Conservation (phyloP, 208 protist genomes). For the Lotmaria passim region DNA sequence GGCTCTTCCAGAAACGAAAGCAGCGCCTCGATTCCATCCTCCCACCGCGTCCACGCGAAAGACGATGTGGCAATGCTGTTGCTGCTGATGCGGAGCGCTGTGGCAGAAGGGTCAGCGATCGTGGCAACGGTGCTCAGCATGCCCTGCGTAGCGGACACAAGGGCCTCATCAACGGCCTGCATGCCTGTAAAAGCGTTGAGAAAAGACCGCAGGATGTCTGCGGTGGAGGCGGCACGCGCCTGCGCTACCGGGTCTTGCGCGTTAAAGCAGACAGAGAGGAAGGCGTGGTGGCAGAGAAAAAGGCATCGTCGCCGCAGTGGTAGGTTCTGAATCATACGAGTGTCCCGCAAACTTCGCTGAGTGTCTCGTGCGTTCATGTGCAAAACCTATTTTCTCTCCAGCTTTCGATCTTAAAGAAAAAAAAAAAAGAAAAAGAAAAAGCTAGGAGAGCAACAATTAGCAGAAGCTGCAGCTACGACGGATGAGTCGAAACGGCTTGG, state of each 20-base stretch:
- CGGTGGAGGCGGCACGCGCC: constrained; percentile 10
- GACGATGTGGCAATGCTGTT: not conserved
- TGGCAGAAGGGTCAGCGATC: not conserved
- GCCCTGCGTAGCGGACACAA: not conserved
- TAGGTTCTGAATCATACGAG: constrained; percentile 44
- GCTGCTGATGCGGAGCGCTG: no score
- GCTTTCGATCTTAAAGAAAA: not conserved
- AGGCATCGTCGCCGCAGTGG: constrained; percentile 70
- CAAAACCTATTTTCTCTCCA: not conserved
- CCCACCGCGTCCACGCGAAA: constrained; percentile 36
- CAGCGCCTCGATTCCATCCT: constrained; percentile 55
- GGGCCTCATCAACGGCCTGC: not conserved
- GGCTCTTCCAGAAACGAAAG: constrained; percentile 42
- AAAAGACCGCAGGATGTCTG: constrained; percentile 5
- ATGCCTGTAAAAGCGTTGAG: no score
- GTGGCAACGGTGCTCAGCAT: not conserved
- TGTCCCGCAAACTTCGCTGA: constrained; percentile 9
- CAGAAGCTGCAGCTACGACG: no score
- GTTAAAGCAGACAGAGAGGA: constrained; percentile 27
- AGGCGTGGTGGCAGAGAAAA: constrained; percentile 59
- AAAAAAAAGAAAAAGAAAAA: no score
- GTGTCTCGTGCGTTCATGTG: not conserved
- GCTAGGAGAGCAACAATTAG: no score
- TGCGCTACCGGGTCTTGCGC: not conserved
- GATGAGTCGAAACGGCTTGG: no score